Evolutionary conservation across 2,329 filamentous ascomycete species (phyloP), one percentile per base, ranked within the genome.

Genomic region (Hypoxylon sp.): DNA sequence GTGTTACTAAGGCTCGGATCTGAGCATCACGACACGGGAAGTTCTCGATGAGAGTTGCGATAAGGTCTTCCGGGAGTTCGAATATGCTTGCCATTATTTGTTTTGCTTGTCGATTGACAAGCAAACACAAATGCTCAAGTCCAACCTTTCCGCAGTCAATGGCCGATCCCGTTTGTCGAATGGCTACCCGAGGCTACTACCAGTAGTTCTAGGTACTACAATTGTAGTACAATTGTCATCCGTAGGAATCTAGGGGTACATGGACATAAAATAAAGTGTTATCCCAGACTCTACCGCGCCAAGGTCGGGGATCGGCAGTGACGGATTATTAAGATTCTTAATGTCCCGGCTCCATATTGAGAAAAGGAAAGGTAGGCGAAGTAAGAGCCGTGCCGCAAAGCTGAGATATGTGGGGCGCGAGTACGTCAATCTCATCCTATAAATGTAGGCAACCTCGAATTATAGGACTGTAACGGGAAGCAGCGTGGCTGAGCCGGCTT

Each of bases 11-110:
- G 14, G 87, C 82, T n/a, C 84, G 83, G 63, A 89, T 88, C 77
- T 91, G 88, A 53, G 82, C 78, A 52, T 88, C 86, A 61, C 89
- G 84, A 67, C 87, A 88, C 6, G 88, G 88, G 67, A 87, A 90
- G 17, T 73, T 79, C 50, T 84, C 77, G 31, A 81, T 74, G 5
- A 90, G 74, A 2, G 83, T 77, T 1, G 83, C 75, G 6, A 87
- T 71, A 37, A 82, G 75, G 73, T 89, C 87, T 55, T 86, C 84
- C 1, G 87, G 87, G 13, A 87, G 80, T 63, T 81, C 76, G 74
- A 89, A 88, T 14, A 85, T 75, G 29, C 63, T 71, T 17, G 71
- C 48, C 74, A 75, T 44, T 22, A 8, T 44, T 76, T 50, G 17
- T 48, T 37, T n/a, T 22, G 3, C 1, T 51, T 50, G 13, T 33